These are phyloP conservation scores for Xerocomus cyaneibrunnescens DNA, from an alignment of 1,284 basidiomycete species.

Conservation along the genomic window DNA sequence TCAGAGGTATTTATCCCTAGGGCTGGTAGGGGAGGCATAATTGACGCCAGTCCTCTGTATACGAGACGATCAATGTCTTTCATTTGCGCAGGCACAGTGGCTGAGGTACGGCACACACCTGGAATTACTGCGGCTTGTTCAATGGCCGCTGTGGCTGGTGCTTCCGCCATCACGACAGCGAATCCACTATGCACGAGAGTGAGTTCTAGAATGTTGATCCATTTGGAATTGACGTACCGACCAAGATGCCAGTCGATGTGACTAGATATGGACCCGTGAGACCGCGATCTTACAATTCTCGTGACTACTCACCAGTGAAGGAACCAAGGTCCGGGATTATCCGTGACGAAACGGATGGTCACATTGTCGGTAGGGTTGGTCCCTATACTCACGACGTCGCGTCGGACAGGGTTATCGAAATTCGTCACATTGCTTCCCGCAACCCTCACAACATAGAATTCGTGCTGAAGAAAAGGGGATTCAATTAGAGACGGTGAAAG, in stretches of 20 bases:
- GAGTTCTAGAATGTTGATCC: background rate
- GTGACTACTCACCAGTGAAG: conserved; percentile 40
- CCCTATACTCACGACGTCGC: conserved; percentile 30
- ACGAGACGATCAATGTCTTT: background rate
- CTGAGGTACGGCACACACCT: conserved; percentile 10
- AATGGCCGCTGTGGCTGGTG: conserved; percentile 6
- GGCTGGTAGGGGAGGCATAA: conserved; percentile 9
- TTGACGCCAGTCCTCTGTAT: conserved; percentile 20
- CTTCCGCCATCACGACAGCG: conserved; percentile 37
- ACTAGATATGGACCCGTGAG: conserved; percentile 18
- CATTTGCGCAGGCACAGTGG: no score
- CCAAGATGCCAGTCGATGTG: conserved; percentile 42
- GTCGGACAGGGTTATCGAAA: conserved; percentile 30
- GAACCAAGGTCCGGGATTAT: conserved; percentile 51
- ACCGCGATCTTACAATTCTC: background rate
- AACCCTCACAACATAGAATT: conserved; percentile 26
- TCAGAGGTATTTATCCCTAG: background rate
- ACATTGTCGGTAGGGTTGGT: conserved; percentile 32
- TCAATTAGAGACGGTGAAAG: background rate
- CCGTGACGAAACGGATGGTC: conserved; percentile 45
- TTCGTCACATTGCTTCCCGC: conserved; percentile 21
- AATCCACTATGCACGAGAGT: conserved; percentile 29
- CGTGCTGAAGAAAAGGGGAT: conserved; percentile 16
- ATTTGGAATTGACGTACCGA: conserved; percentile 24
- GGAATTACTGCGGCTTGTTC: conserved; percentile 15